Base-by-base conservation (phyloP, 768 basidiomycete genomes). In the Mycena floridula region DNA sequence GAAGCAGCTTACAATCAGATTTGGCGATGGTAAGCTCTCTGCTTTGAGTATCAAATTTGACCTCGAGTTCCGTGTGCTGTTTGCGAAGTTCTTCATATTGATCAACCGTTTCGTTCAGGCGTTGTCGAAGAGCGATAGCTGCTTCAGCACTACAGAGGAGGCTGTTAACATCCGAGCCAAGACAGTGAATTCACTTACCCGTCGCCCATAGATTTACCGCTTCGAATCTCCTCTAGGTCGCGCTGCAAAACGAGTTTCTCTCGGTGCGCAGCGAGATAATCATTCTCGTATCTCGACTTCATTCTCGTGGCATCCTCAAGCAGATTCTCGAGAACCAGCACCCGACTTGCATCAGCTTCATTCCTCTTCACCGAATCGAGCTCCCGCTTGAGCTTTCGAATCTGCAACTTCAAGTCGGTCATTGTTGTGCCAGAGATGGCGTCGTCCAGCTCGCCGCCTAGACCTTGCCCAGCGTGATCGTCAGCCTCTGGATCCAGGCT, bases 331-430 rank as follows among this genome's bases (percentile, higher is more conserved):
- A 96, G 68, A n/a, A 95, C 89, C 15, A 92, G 60, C 5, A 93
- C 65, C 22, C 80, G 74, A 48, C 85, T 87, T 6, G 81, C 73
- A 56, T 92, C 89, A 5, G 69, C 84, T 54, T 86, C 82, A 49
- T 88, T 84, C 61, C 80, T 81, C 61, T 73, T 73, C 25, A 85
- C 74, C 5, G 79, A 75, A 40, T 84, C 82, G 25, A 98, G 70
- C 58, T 97, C 91, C 21, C 91, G 69, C 59, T 88, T 70, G 23
- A 97, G 73, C 48, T 79, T 83, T 48, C 84, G 79, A 40, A 97
- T 79, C 57, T 89, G 85, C 23, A 97, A 70, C 59, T 94, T 96
- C 50, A 97, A 68, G 58, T 92, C 90, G 1, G 92, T 98, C 81
- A 84, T 93, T 9, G 86, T 91, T 38, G 82, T 87, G 21, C 89